Conservation (phyloP, 257 asterid genomes). For the Plantago major region DNA sequence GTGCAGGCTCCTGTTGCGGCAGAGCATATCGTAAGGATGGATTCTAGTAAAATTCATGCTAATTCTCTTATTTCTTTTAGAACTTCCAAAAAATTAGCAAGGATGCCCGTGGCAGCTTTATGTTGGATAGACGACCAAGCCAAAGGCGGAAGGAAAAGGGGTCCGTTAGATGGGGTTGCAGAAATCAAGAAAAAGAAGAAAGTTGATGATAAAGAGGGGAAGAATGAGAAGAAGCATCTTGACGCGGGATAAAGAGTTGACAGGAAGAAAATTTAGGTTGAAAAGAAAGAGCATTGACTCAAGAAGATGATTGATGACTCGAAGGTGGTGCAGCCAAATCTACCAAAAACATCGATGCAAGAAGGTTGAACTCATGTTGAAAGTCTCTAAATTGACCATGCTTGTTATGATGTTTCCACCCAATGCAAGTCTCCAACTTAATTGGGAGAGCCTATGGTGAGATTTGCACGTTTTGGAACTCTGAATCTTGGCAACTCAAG, state of each 20-base stretch:
- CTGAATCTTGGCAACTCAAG: conserved; percentile 71
- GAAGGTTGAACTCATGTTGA: conserved; percentile 35
- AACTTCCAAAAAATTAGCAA: conserved; percentile 14
- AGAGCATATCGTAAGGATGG: too few species aligned
- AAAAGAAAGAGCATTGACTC: conserved; percentile 19
- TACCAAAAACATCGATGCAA: conserved; percentile 29
- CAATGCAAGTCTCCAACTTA: conserved; percentile 66
- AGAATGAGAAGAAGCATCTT: conserved; percentile 16
- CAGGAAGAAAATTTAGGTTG: too few species aligned
- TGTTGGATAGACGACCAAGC: conserved; percentile 55
- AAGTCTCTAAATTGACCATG: conserved; percentile 57
- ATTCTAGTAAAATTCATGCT: too few species aligned
- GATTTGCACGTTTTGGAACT: conserved; percentile 84
- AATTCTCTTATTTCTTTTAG: background rate
- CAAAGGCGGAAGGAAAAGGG: conserved; percentile 64
- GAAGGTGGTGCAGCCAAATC: conserved; percentile 27
- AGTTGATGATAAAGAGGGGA: conserved; percentile 29
- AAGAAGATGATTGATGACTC: conserved; percentile 29
- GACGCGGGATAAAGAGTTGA: conserved; percentile 26
- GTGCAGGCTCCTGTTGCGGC: conserved; percentile 12
- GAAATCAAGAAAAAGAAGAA: conserved; percentile 47
- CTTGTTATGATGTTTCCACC: conserved; percentile 77
- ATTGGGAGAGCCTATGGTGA: conserved; percentile 67
- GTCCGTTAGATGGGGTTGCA: conserved; percentile 61
- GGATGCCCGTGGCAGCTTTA: too few species aligned